Evolutionary conservation across 2,329 filamentous ascomycete genomes (phyloP).

Genomic region (Neospermospora avenae): DNA sequence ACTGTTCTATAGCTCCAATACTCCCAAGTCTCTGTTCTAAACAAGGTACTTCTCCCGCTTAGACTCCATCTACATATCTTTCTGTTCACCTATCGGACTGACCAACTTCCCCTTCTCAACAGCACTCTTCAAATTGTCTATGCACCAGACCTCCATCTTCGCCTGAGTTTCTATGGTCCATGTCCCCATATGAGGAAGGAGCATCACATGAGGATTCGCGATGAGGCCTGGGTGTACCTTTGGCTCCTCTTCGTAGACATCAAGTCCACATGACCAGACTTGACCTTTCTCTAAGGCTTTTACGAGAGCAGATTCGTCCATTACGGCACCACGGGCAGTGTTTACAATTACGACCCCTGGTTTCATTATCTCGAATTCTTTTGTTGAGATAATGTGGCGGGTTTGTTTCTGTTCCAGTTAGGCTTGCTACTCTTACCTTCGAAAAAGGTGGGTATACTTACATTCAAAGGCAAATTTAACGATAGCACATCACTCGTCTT

Average conservation of each 20-base stretch:
- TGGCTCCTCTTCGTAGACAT: slow-evolving; percentile 83
- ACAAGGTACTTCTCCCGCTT: background rate
- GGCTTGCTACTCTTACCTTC: background rate
- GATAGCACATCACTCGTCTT: slow-evolving; percentile 71
- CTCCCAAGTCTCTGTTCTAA: background rate
- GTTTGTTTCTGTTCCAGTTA: slow-evolving; percentile 50
- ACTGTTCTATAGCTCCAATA: background rate
- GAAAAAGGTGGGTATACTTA: slow-evolving; percentile 40
- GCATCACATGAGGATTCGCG: slow-evolving; percentile 65
- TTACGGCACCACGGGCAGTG: slow-evolving; percentile 77
- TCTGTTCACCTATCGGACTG: slow-evolving; percentile 72
- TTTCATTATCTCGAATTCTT: slow-evolving; percentile 76
- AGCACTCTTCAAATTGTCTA: slow-evolving; percentile 65
- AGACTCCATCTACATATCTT: slow-evolving; percentile 37
- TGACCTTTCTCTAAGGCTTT: slow-evolving; percentile 66
- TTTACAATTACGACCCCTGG: slow-evolving; percentile 74
- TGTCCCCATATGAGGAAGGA: slow-evolving; percentile 85
- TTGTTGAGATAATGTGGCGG: slow-evolving; percentile 68
- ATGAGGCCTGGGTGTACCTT: slow-evolving; percentile 70
- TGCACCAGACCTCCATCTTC: slow-evolving; percentile 73
- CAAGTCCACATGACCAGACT: slow-evolving; percentile 69
- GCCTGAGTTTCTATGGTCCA: slow-evolving; percentile 65
- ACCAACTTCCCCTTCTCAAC: slow-evolving; percentile 59
- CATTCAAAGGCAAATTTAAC: slow-evolving; percentile 78
- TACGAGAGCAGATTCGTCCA: slow-evolving; percentile 78